These are phyloP conservation scores for Hypoxylon perforatum DNA, from an alignment of 495 filamentous ascomycete species.

Conservation along the genomic window DNA sequence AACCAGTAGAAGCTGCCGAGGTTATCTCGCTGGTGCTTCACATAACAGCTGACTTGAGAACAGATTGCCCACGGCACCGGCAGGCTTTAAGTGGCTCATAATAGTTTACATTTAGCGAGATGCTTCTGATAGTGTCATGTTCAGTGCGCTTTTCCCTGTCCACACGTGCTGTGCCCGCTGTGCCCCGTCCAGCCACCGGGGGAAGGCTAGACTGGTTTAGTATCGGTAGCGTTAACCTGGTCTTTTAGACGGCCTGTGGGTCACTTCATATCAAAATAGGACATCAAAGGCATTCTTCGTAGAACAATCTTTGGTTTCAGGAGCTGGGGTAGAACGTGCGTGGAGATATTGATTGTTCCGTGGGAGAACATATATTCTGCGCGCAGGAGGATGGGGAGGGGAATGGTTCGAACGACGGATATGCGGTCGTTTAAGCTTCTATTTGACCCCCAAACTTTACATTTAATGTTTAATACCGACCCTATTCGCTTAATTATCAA, in stretches of 20 bases:
- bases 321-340: not conserved
- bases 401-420: not conserved
- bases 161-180: conserved; percentile 24
- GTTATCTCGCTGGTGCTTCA: conserved; percentile 1
- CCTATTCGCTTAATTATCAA: not conserved
- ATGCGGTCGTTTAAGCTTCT: conserved; percentile 14
- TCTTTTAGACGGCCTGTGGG: not conserved
- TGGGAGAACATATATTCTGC: not conserved
- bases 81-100: not conserved
- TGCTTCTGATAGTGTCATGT: conserved; percentile 7
- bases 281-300: not conserved
- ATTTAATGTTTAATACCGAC: too few relatives aligned
- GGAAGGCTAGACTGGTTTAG: conserved; percentile 24
- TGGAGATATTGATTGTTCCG: not conserved
- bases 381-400: not conserved
- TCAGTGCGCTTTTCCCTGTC: conserved; percentile 6
- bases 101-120: conserved; percentile 15
- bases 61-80: conserved; percentile 7
- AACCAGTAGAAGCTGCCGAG: conserved; percentile 11
- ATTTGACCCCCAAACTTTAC: not conserved
- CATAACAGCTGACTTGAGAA: conserved; percentile 9
- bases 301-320: too few relatives aligned
- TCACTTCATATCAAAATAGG: not conserved
- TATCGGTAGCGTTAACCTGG: not conserved
- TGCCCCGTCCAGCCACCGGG: conserved; percentile 22